Evolutionary conservation across 108 stramenopile genomes (phyloP), one percentile per base, ranked within the genome.

Genomic region (Chaetoceros tenuissimus): DNA sequence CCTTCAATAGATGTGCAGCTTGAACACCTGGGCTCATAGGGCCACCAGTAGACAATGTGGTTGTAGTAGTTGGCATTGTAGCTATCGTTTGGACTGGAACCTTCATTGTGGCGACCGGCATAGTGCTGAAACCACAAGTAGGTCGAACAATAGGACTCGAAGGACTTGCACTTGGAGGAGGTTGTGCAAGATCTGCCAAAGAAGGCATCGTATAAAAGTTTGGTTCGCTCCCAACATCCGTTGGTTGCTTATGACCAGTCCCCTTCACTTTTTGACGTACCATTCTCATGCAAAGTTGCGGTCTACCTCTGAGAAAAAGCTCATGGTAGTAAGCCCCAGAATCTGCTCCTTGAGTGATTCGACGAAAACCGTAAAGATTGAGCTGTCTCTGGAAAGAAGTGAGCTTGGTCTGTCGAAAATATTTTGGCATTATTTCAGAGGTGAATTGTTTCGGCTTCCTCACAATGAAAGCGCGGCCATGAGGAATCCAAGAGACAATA

Each of bases 281-380:
- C 94, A 94, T 91, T 24, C 80, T 72, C 59, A 72, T 60, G 60
- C 83, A 75, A 1, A 91, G 75, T 25, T 81, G 68, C 1, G 87
- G 85, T 28, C 84, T 53, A 34, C 89, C 89, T 51, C 87, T 45
- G 26, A 94, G 53, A 60, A 94, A 94, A n/a, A 84, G 51, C 56
- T 89, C 85, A 51, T 89, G 91, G 59, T 63, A 67, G 64, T 74
- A 73, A 2, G 78, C 87, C 29, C 87, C 87, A 17, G 83, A 72
- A 66, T 92, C 90, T n/a, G 79, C 53, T 3, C 93, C 93, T 58
- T 87, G 85, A 1, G 87, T 89, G 28, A 94, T 74, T 53, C 91
- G 66, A n/a, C 90, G 75, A 61, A 95, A 96, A 1, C 96, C 96
- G 57, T 95, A 96, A 0, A 96, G 71, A 60, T 96, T 96, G 27